These are phyloP conservation scores for Cercophora newfieldiana DNA, from an alignment of 495 filamentous ascomycete species.

Conservation along the genomic window DNA sequence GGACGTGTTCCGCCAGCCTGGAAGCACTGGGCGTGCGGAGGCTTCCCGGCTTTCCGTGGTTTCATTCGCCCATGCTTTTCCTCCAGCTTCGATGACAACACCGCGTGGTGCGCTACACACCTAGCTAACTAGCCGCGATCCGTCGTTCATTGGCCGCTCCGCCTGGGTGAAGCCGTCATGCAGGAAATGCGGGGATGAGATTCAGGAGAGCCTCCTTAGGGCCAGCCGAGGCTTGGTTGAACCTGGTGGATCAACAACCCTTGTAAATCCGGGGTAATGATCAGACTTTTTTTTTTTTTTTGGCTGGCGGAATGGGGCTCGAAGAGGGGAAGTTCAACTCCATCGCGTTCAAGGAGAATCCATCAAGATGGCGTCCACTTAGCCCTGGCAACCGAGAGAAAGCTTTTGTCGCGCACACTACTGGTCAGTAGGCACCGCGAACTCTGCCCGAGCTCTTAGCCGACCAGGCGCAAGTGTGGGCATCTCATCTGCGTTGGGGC, in stretches of 20 bases:
- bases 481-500: neutral
- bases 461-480: neutral
- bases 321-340: neutral
- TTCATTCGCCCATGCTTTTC: neutral
- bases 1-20: neutral
- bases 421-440: neutral
- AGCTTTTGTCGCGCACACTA: neutral
- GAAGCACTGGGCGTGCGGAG: neutral
- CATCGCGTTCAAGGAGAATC: neutral
- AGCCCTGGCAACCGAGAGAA: neutral
- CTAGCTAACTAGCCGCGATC: neutral
- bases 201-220: neutral
- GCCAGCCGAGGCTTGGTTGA: neutral
- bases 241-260: conserved; percentile 13
- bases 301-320: neutral
- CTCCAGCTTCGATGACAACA: neutral
- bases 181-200: conserved; percentile 14
- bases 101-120: too few species aligned
- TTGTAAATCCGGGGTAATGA: conserved; percentile 22
- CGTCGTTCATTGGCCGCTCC: conserved; percentile 7
- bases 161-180: neutral
- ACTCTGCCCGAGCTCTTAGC: neutral
- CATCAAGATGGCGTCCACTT: too few species aligned
- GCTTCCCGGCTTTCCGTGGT: neutral
- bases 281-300: conserved; percentile 5